Evolutionary conservation across 106 monocot species (phyloP).

Genomic region (Dendrobium chrysotoxum): DNA sequence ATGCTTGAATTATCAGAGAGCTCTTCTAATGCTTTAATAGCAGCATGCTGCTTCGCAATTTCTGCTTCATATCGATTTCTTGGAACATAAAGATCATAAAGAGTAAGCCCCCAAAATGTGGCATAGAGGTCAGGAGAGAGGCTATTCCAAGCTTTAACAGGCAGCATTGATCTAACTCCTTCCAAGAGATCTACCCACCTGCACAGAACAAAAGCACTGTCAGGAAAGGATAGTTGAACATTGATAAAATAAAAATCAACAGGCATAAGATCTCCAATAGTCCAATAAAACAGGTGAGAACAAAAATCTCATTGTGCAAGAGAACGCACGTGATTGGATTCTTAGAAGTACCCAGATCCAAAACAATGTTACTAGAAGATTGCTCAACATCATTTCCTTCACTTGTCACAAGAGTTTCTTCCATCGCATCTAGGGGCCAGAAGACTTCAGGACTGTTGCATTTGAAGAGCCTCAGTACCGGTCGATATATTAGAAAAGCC

Average conservation of each 20-base stretch:
- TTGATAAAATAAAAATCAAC: background rate
- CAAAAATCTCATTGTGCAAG: slow-evolving; percentile 1
- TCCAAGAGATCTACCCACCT: slow-evolving; percentile 87
- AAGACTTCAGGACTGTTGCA: slow-evolving; percentile 45
- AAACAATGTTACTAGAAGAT: slow-evolving; percentile 28
- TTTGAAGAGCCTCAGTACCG: slow-evolving; percentile 91
- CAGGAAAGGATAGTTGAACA: background rate
- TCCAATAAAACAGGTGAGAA: background rate
- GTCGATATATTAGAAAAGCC: slow-evolving; percentile 93
- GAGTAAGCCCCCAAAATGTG: slow-evolving; percentile 97
- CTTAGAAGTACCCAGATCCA: slow-evolving; percentile 44
- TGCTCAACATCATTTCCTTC: slow-evolving; percentile 35
- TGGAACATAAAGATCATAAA: slow-evolving; percentile 93
- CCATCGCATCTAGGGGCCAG: slow-evolving; percentile 68
- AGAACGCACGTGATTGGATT: slow-evolving; percentile 52
- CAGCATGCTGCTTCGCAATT: slow-evolving; percentile 79
- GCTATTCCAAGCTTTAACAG: slow-evolving; percentile 83
- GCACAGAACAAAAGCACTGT: background rate
- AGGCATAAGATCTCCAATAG: background rate
- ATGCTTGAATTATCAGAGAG: slow-evolving; percentile 84
- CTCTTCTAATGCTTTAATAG: slow-evolving; percentile 89
- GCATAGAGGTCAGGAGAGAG: slow-evolving; percentile 93
- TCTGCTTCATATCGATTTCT: slow-evolving; percentile 82
- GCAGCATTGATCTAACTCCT: slow-evolving; percentile 54
- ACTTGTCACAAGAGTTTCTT: slow-evolving; percentile 17